Conservation (phyloP, 2,329 filamentous ascomycete genomes). For the Calycina marina region DNA sequence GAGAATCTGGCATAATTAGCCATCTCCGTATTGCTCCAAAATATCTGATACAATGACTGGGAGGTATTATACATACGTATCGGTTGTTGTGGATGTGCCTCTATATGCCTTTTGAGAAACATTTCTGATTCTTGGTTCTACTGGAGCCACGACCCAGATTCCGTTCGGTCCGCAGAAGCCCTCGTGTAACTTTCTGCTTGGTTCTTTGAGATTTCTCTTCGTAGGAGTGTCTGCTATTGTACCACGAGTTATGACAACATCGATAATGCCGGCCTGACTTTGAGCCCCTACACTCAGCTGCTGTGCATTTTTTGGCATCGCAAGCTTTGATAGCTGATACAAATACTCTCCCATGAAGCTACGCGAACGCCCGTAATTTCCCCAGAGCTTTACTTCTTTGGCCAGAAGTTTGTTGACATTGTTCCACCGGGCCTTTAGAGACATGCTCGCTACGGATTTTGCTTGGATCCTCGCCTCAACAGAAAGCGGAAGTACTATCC, state of each 20-base stretch:
- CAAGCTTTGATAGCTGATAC: neutral
- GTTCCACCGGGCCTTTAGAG: neutral
- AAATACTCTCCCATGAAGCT: neutral
- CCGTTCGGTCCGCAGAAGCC: neutral
- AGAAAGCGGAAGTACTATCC: too few relatives aligned
- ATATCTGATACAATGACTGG: neutral
- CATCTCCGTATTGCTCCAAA: too few relatives aligned
- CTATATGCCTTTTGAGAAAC: too few relatives aligned
- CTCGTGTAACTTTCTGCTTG: neutral
- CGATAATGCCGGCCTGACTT: neutral
- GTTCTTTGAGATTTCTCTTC: neutral
- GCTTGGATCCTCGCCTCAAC: too few relatives aligned
- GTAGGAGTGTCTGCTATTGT: neutral
- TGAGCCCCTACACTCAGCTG: neutral
- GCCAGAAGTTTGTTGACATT: neutral
- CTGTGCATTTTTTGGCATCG: neutral
- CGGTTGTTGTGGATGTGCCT: neutral
- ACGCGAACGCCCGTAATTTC: neutral
- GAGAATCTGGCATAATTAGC: neutral
- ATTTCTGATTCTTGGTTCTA: neutral
- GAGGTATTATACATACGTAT: neutral
- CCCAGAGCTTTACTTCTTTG: neutral
- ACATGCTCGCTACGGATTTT: too few relatives aligned
- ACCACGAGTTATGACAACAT: neutral
- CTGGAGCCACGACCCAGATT: neutral